Conservation (phyloP, 2,329 filamentous ascomycete species). For the Phialocephala subalpina region DNA sequence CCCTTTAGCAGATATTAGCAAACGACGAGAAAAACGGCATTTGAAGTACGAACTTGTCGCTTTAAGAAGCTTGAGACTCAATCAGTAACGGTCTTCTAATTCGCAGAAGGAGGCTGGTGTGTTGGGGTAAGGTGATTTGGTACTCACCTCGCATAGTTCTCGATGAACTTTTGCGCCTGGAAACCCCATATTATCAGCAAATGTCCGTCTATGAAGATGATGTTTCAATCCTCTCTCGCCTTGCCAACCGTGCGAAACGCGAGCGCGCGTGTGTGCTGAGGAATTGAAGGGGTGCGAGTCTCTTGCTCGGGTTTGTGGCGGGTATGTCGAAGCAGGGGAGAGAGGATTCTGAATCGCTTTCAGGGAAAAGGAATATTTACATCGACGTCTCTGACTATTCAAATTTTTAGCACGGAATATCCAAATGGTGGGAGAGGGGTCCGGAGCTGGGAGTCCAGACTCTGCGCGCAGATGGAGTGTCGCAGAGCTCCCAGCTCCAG, state of each 20-base stretch:
- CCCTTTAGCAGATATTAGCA: no score
- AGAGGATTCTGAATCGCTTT: background rate
- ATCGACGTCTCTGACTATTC: constrained; percentile 90
- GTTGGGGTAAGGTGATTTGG: no score
- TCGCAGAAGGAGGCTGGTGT: no score
- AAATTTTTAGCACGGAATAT: no score
- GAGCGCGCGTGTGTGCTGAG: background rate
- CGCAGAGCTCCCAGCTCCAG: no score
- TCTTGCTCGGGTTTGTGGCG: background rate
- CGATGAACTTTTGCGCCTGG: constrained; percentile 89
- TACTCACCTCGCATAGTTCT: constrained; percentile 83
- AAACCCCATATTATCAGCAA: constrained; percentile 65
- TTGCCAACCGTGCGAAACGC: constrained; percentile 57
- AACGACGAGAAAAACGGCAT: no score
- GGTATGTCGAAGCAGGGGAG: background rate
- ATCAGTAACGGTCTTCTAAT: no score
- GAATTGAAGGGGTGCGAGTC: background rate
- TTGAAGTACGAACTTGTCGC: no score
- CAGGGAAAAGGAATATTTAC: constrained; percentile 60
- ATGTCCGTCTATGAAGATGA: constrained; percentile 75
- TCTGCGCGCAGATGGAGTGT: no score
- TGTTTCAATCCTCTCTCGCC: constrained; percentile 77
- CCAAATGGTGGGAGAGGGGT: no score
- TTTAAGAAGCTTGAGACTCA: no score
- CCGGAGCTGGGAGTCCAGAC: no score